Evolutionary conservation across 148 eudicot genomes (phyloP).

Genomic region (Fagopyrum tataricum): DNA sequence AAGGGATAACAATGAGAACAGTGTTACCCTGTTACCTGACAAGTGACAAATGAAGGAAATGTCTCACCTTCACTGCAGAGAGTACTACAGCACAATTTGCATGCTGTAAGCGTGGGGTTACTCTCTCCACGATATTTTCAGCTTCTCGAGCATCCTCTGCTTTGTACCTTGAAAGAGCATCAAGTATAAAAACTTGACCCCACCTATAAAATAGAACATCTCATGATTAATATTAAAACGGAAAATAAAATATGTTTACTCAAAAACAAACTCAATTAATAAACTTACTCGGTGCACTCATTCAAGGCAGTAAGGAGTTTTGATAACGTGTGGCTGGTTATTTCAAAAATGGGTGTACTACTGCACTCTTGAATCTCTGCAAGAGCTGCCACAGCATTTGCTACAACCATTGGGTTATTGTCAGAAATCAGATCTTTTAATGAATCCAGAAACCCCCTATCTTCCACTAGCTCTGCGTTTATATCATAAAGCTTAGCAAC

Average conservation of each 20-base stretch:
- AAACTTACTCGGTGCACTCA: slow-evolving; percentile 92
- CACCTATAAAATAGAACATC: slow-evolving; percentile 41
- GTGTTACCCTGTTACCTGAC: not conserved
- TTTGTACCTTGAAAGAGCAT: slow-evolving; percentile 84
- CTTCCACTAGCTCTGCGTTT: slow-evolving; percentile 95
- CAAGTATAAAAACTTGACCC: slow-evolving; percentile 99
- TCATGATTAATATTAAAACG: not conserved
- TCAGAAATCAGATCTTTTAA: slow-evolving; percentile 94
- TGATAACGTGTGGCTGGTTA: slow-evolving; percentile 70
- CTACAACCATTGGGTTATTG: slow-evolving; percentile 98
- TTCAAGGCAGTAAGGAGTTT: slow-evolving; percentile 94
- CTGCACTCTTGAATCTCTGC: slow-evolving; percentile 97
- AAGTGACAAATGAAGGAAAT: slow-evolving; percentile 1
- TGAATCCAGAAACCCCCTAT: slow-evolving; percentile 88
- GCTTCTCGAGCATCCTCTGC: slow-evolving; percentile 97
- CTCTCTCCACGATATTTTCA: slow-evolving; percentile 83
- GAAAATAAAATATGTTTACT: not conserved
- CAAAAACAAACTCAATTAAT: not conserved
- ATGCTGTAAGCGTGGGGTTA: slow-evolving; percentile 36
- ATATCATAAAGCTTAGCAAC: slow-evolving; percentile 95
- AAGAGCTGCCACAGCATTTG: slow-evolving; percentile 95
- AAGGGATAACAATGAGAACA: not conserved
- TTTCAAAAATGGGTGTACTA: slow-evolving; percentile 76
- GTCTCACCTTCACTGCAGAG: slow-evolving; percentile 85
- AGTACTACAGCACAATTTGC: slow-evolving; percentile 97